A percentile compares a stretch with the other conserved stretches of the same genome.
phyloP scores from a whole-genome alignment of 768 basidiomycete genomes.

The Rhizopogon roseolus region DNA sequence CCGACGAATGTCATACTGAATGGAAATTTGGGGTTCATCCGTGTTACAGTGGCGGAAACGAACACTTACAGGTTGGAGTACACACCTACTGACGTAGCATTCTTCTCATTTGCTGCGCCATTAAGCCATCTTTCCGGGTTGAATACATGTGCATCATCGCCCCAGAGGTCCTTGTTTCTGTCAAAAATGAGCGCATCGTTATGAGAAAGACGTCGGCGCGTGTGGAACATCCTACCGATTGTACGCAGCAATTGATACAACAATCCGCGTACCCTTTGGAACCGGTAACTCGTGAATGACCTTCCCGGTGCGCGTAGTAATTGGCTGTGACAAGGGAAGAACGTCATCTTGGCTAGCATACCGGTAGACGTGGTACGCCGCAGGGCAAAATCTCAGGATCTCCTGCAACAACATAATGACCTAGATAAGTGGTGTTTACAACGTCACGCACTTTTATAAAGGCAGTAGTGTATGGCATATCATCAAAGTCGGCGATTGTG shows the following conservation, averaged over 20 bases:
- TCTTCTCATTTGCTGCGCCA: constrained; percentile 10
- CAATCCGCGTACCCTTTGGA: constrained; percentile 45
- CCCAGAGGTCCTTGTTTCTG: constrained; percentile 26
- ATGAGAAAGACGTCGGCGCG: neutral
- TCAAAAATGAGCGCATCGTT: neutral
- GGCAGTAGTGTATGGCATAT: constrained; percentile 43
- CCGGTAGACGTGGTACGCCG: constrained; percentile 49
- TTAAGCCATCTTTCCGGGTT: constrained; percentile 26
- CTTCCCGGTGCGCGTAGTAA: constrained; percentile 41
- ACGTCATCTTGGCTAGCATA: constrained; percentile 48
- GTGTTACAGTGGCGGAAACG: neutral
- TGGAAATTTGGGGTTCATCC: neutral
- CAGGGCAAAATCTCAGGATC: constrained; percentile 43
- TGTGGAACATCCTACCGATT: constrained; percentile 36
- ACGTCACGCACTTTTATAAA: constrained; percentile 35
- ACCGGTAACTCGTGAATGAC: constrained; percentile 39
- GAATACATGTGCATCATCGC: constrained; percentile 25
- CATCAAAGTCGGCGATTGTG: constrained; percentile 40
- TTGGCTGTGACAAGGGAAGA: constrained; percentile 53
- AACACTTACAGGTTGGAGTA: constrained; percentile 23
- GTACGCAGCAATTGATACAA: constrained; percentile 50
- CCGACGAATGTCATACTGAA: constrained; percentile 25
- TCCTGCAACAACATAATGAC: constrained; percentile 28
- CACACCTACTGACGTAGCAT: constrained; percentile 18
- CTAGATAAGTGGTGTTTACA: neutral